These are phyloP conservation scores for Geranium brycei DNA, from an alignment of 345 rosid species.

Conservation along the genomic window DNA sequence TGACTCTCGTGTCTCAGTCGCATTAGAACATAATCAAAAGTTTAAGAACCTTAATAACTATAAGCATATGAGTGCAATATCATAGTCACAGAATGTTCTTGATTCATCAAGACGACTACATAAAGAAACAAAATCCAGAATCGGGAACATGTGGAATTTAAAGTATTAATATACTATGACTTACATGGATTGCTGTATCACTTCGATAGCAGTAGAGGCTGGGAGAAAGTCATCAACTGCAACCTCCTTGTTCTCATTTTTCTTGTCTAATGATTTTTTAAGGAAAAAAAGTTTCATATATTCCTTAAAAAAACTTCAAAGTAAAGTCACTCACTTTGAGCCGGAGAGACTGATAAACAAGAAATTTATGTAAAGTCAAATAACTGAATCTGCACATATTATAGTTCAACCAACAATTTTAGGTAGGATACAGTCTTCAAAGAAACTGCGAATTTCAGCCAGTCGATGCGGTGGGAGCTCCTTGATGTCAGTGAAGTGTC, in stretches of 20 bases:
- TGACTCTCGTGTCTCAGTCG: too few species aligned
- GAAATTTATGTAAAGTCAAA: neutral
- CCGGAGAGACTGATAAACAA: neutral
- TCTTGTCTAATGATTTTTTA: slow-evolving; percentile 48
- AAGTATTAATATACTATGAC: slow-evolving; percentile 8
- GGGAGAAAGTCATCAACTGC: slow-evolving; percentile 89
- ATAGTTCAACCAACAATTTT: neutral
- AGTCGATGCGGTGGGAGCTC: slow-evolving; percentile 95
- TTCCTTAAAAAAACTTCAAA: too few species aligned
- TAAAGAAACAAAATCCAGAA: too few species aligned
- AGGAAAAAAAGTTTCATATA: slow-evolving; percentile 9
- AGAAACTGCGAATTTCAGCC: slow-evolving; percentile 82
- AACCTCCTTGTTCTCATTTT: slow-evolving; percentile 93
- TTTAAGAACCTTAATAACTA: too few species aligned
- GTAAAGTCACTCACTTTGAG: too few species aligned
- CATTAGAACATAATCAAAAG: too few species aligned
- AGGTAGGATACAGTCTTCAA: slow-evolving; percentile 78
- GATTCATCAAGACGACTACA: too few species aligned
- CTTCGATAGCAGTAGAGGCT: slow-evolving; percentile 45
- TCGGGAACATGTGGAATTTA: neutral
- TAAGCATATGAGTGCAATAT: too few species aligned
- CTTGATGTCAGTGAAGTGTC: slow-evolving; percentile 72
- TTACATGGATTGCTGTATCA: slow-evolving; percentile 89
- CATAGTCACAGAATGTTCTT: too few species aligned
- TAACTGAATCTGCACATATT: neutral